Evolutionary conservation across 768 basidiomycete species (phyloP).

Genomic region (Hortiboletus flavorubellus): DNA sequence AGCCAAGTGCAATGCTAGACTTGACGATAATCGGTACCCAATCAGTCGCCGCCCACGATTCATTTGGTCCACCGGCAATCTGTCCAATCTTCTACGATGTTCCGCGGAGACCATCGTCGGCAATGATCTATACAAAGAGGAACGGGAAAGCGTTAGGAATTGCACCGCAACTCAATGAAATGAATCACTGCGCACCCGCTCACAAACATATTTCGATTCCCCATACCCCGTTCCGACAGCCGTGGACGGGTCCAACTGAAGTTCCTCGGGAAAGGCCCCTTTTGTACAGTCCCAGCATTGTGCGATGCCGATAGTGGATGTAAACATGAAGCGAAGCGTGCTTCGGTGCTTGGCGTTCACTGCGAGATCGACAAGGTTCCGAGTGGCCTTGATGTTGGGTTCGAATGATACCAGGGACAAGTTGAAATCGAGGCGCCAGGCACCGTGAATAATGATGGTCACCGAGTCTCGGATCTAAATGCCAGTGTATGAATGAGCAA

Average conservation of each 20-base stretch:
- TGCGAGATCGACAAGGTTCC: background rate
- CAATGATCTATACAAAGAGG: background rate
- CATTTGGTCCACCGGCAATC: background rate
- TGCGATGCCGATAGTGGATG: background rate
- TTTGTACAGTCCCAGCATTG: background rate
- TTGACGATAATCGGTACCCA: conserved; percentile 1
- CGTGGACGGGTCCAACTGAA: background rate
- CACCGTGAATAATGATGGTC: conserved; percentile 28
- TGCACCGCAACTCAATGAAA: background rate
- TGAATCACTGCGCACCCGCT: background rate
- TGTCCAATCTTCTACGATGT: background rate
- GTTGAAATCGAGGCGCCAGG: conserved; percentile 36
- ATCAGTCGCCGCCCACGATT: background rate
- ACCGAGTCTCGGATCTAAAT: conserved; percentile 20
- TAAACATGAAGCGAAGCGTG: background rate
- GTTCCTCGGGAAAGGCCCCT: background rate
- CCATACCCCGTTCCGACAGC: background rate
- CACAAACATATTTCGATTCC: background rate
- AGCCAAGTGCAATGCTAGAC: background rate
- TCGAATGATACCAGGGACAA: conserved; percentile 20
- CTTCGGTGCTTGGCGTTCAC: background rate
- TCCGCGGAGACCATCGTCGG: background rate
- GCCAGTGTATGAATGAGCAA: background rate
- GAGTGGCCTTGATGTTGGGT: background rate
- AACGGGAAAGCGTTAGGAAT: background rate